Evolutionary conservation across 176 grass and related monocot genomes (phyloP).

Genomic region (Urochloa ruziziensis): DNA sequence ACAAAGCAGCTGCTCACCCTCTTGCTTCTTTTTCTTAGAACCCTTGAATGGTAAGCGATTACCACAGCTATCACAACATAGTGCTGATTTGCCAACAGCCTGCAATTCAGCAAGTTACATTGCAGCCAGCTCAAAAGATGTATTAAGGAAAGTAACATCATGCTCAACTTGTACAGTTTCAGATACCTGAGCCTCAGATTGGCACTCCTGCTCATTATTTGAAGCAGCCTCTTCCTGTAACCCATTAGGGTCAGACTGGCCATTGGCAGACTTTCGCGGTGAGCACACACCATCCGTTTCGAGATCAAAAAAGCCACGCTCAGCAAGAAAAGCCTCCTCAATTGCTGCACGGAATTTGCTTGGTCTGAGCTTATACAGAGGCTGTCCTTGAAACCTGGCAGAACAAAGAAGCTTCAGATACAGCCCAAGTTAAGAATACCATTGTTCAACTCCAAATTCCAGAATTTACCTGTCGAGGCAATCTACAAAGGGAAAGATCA

Average conservation of each 20-base stretch:
- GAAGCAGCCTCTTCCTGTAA: constrained; percentile 54
- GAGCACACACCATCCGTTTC: constrained; percentile 33
- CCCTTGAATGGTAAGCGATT: constrained; percentile 44
- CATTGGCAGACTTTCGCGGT: constrained; percentile 33
- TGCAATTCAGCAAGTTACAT: constrained; percentile 30
- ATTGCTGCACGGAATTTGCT: constrained; percentile 73
- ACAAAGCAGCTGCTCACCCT: constrained; percentile 48
- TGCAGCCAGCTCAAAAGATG: neutral
- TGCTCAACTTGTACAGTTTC: neutral
- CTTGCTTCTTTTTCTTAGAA: constrained; percentile 65
- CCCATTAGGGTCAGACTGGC: constrained; percentile 32
- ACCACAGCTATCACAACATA: constrained; percentile 63
- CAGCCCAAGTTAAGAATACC: neutral
- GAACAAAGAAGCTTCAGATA: constrained; percentile 24
- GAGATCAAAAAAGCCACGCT: constrained; percentile 62
- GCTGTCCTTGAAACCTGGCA: constrained; percentile 77
- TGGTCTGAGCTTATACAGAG: constrained; percentile 58
- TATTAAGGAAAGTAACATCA: neutral
- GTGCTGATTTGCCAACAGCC: constrained; percentile 44
- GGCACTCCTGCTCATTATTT: constrained; percentile 69
- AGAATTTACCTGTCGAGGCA: constrained; percentile 63
- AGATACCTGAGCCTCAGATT: constrained; percentile 56
- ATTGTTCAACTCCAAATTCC: neutral
- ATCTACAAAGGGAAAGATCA: constrained; percentile 82
- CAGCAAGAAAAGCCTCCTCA: constrained; percentile 88